Evolutionary conservation across 768 basidiomycete genomes (phyloP), one percentile per base, ranked within the genome.

Genomic region (Lentinula detonsa): DNA sequence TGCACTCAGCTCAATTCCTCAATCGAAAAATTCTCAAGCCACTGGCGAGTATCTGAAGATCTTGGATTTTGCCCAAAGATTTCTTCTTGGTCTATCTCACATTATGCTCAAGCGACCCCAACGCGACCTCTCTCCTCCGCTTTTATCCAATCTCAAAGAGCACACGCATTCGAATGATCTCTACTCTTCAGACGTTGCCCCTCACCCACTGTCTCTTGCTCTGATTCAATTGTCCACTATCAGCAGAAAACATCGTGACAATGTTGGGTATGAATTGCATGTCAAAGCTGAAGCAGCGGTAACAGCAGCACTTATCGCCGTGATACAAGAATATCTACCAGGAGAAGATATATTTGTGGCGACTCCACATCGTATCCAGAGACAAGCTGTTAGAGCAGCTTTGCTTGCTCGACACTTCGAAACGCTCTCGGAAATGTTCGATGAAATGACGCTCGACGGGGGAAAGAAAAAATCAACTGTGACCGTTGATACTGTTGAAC

Each of bases 331-430:
- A 34, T 79, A 77, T 60, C 73, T 71, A 21, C 76, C 78, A 1
- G 64, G 71, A 7, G 77, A 80, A 43, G 75, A 77, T 57, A 78
- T 82, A 33, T 82, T 82, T 59, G 79, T 83, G 5, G 81, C 81
- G 1, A 78, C 79, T 5, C 81, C 81, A 1, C 81, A 82, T 70
- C 73, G 81, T 7, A 75, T 80, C n/a, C 81, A 83, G 60, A 70
- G 81, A 10, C 77, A 81, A 64, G 80, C 80, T 2, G 81, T 82
- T 10, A 79, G 74, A 61, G 65, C 69, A n/a, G 79, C 78, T 0
- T 64, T 78, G 49, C 66, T 57, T 42, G 39, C 42, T 13, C 18
- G 13, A 23, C 55, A 43, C 40, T 56, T 42, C 40, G 28, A 43
- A 54, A 11, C n/a, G 3, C 23, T 56, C 7, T 28, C 55, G 5